Evolutionary conservation across 805 yeast species (phyloP), one percentile per base, ranked within the genome.

Genomic region (Barnettozyma siamensis): DNA sequence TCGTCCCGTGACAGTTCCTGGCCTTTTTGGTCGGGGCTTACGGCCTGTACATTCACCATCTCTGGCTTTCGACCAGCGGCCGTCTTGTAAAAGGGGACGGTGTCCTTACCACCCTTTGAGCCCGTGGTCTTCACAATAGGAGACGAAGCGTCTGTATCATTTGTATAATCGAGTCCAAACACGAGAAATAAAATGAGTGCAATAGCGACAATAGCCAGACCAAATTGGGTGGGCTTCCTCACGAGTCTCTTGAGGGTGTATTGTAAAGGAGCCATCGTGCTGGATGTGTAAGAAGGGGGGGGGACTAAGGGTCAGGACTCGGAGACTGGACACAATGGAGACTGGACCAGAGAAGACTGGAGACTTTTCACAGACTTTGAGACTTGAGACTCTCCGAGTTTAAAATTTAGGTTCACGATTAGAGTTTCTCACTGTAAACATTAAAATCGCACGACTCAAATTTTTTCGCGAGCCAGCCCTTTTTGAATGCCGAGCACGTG

Each of bases 71-170:
- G 33, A 18, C 34, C 35, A 7, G 58, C 50, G 1, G 41, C 38
- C 0, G 59, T 48, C 35, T 54, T 46, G 41, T 48, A 52, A 41
- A 56, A 56, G 1, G 60, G 60, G 5, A 56, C 43, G 2, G 60
- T 55, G 4, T 44, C 36, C 16, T 51, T 53, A 9, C 46, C 15
- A 20, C 16, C 7, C 20, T 17, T 9, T 30, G 19, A 7, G 5
- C 17, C 37, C 8, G 37, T n/a, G 7, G 5, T 26, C 13, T 17
- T n/a, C n/a, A n/a, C n/a, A n/a, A n/a, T n/a, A n/a, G n/a, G n/a
- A n/a, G n/a, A n/a, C n/a, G n/a, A n/a, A n/a, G n/a, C n/a, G n/a
- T n/a, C n/a, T n/a, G n/a, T n/a, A n/a, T n/a, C n/a, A n/a, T n/a
- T n/a, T n/a, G 26, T 33, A 27, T 7, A 26, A 20, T 20, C 12